These are phyloP conservation scores for Monosporascus sp. DNA, from an alignment of 2,329 filamentous ascomycete genomes.

Conservation along the genomic window DNA sequence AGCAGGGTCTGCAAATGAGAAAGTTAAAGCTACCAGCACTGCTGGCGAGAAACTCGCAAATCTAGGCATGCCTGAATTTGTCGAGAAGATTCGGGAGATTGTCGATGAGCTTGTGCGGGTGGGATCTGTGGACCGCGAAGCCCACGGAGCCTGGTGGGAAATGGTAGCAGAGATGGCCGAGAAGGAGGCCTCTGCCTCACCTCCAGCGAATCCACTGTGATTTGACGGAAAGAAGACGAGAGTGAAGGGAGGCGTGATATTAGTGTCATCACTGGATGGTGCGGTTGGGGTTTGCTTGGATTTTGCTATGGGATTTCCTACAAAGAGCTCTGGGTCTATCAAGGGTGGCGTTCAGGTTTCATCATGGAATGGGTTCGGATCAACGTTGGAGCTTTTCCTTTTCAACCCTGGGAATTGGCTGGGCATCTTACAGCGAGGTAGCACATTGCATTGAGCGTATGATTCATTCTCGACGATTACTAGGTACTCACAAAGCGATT, in stretches of 20 bases:
- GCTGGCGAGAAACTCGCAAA: conserved; percentile 65
- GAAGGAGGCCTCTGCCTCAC: conserved; percentile 27
- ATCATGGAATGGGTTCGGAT: background rate
- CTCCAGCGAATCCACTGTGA: conserved; percentile 8
- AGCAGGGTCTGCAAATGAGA: conserved; percentile 63
- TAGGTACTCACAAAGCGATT: too few species aligned
- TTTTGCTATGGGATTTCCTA: background rate
- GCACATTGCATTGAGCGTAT: too few species aligned
- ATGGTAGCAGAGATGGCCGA: conserved; percentile 53
- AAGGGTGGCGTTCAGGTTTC: background rate
- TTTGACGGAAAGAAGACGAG: conserved; percentile 3
- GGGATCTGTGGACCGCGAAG: conserved; percentile 60
- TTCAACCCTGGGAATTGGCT: background rate
- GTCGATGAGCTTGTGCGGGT: conserved; percentile 63
- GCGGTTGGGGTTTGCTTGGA: background rate
- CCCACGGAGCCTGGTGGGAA: conserved; percentile 68
- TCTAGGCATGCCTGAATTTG: conserved; percentile 69
- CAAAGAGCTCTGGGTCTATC: background rate
- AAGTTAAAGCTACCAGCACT: conserved; percentile 62
- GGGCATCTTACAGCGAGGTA: too few species aligned
- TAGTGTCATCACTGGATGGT: background rate
- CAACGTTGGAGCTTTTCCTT: background rate
- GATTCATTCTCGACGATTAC: too few species aligned
- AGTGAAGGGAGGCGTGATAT: background rate
- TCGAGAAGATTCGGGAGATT: conserved; percentile 62